Evolutionary conservation across 2,329 filamentous ascomycete genomes (phyloP).

Genomic region (Monilinia aucupariae): DNA sequence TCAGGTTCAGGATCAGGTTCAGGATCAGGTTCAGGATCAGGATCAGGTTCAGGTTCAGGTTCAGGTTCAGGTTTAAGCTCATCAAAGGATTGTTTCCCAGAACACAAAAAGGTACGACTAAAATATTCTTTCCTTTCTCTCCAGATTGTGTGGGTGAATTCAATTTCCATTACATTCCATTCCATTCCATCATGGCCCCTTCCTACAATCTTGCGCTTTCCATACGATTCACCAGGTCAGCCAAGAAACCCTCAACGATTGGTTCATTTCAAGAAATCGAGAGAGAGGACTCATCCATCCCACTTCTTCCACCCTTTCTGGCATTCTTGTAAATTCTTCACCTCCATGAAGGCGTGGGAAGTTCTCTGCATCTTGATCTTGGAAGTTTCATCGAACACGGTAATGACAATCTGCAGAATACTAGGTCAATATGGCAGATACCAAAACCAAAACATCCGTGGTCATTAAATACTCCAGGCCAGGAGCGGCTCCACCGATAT

Average conservation of each 20-base stretch:
- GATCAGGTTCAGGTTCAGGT: neutral
- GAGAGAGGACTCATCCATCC: neutral
- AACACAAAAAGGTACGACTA: neutral
- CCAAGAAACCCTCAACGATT: too few species aligned
- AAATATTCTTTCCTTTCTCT: neutral
- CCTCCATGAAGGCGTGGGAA: neutral
- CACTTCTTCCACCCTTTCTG: neutral
- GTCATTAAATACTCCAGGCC: constrained; percentile 54
- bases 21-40: too few species aligned
- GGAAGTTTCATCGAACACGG: neutral
- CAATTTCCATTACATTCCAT: neutral
- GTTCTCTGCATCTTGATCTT: neutral
- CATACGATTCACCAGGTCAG: too few species aligned
- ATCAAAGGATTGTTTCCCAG: neutral
- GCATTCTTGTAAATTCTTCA: neutral
- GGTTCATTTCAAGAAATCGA: too few species aligned
- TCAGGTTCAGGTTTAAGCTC: too few species aligned
- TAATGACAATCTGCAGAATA: constrained; percentile 9
- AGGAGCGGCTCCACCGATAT: constrained; percentile 61
- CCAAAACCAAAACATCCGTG: constrained; percentile 14
- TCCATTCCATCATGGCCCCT: neutral
- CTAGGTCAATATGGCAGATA: constrained; percentile 10
- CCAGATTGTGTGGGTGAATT: neutral
- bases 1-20: neutral
- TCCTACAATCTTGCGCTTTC: neutral